These are phyloP conservation scores for Drechmeria coniospora DNA, from an alignment of 2,329 filamentous ascomycete genomes.

Conservation along the genomic window DNA sequence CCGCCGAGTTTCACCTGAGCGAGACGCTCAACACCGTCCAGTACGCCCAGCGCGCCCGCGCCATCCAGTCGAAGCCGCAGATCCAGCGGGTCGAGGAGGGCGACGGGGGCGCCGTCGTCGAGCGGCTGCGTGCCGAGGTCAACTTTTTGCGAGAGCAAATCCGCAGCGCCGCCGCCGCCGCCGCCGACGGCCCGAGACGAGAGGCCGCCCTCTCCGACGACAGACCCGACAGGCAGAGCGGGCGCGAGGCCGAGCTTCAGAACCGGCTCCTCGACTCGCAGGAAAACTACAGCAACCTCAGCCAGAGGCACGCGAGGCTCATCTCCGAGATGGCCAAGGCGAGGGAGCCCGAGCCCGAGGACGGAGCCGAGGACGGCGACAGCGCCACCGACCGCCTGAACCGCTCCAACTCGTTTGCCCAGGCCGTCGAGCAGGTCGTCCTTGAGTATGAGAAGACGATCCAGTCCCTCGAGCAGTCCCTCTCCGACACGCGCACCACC, in stretches of 20 bases:
- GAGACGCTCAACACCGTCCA: slow-evolving; percentile 96
- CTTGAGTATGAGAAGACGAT: slow-evolving; percentile 98
- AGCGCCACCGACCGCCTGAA: slow-evolving; percentile 77
- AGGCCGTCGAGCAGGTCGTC: slow-evolving; percentile 90
- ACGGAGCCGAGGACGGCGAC: slow-evolving; percentile 48
- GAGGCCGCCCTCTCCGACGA: slow-evolving; percentile 43
- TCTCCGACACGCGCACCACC: slow-evolving; percentile 74
- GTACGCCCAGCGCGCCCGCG: slow-evolving; percentile 88
- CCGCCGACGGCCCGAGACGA: slow-evolving; percentile 38
- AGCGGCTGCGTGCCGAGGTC: slow-evolving; percentile 84
- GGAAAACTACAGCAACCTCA: slow-evolving; percentile 86
- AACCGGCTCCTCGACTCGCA: slow-evolving; percentile 86
- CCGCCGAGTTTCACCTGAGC: slow-evolving; percentile 90
- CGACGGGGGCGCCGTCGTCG: slow-evolving; percentile 88
- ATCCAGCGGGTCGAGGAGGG: slow-evolving; percentile 89
- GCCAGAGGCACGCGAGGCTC: slow-evolving; percentile 84
- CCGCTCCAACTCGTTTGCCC: slow-evolving; percentile 87
- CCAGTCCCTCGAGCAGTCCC: slow-evolving; percentile 76
- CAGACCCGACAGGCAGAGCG: slow-evolving; percentile 61
- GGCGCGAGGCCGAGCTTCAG: slow-evolving; percentile 79
- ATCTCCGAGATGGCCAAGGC: slow-evolving; percentile 88
- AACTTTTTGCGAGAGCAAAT: slow-evolving; percentile 90
- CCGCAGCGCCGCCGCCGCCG: slow-evolving; percentile 62
- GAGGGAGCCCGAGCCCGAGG: slow-evolving; percentile 50
- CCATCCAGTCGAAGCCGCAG: slow-evolving; percentile 92